phyloP scores from a whole-genome alignment of 1,139 yeast species.

The Magnusiomyces sp. region DNA sequence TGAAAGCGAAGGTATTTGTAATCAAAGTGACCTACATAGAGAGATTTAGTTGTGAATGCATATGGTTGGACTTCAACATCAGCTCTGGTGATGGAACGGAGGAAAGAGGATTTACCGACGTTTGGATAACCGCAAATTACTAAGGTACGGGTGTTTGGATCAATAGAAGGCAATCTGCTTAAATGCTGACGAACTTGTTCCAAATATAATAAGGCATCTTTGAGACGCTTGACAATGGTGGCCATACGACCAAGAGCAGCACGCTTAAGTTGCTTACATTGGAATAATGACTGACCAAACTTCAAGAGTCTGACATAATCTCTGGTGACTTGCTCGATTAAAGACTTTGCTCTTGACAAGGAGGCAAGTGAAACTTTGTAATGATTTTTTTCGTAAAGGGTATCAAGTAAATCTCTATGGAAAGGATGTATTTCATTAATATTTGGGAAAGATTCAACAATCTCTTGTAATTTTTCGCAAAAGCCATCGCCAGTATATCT shows the following conservation, averaged over 20 bases:
- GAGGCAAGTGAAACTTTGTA: slow-evolving; percentile 97
- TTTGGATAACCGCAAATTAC: slow-evolving; percentile 98
- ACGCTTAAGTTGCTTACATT: slow-evolving; percentile 95
- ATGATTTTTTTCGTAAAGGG: slow-evolving; percentile 94
- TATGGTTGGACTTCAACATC: slow-evolving; percentile 99
- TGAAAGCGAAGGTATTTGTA: slow-evolving; percentile 95
- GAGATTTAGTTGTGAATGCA: slow-evolving; percentile 93
- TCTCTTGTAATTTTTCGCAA: slow-evolving; percentile 78
- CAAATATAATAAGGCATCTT: slow-evolving; percentile 84
- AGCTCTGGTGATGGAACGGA: slow-evolving; percentile 89
- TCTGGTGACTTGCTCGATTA: slow-evolving; percentile 91
- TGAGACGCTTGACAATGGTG: slow-evolving; percentile 86
- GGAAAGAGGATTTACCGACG: slow-evolving; percentile 95
- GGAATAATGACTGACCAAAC: slow-evolving; percentile 95
- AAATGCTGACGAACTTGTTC: slow-evolving; percentile 99
- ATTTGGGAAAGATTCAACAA: slow-evolving; percentile 85
- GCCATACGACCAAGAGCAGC: slow-evolving; percentile 99
- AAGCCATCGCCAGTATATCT: slow-evolving; percentile 95
- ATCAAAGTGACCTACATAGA: slow-evolving; percentile 95
- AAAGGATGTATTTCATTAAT: slow-evolving; percentile 97
- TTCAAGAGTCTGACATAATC: slow-evolving; percentile 89
- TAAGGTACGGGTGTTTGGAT: slow-evolving; percentile 95
- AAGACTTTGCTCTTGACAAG: slow-evolving; percentile 83
- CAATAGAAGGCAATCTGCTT: slow-evolving; percentile 96
- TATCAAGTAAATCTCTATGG: slow-evolving; percentile 96